Conservation (phyloP, 306 rosid genomes). For the Canavalia gladiata region DNA sequence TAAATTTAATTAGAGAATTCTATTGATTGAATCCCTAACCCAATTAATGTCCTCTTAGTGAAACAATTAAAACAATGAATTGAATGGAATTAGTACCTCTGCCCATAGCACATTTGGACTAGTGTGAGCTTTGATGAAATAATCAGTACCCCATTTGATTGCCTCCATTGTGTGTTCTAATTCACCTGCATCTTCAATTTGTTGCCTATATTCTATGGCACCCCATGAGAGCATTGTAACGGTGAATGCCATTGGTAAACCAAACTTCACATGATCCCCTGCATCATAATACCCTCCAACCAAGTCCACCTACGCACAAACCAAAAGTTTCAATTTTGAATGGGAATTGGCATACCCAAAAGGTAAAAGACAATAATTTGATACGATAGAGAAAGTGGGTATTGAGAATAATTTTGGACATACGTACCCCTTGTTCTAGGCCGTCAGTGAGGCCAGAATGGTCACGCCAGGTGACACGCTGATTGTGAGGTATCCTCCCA, state of each 20-base stretch:
- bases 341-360: conserved; percentile 9
- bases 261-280: conserved; percentile 98
- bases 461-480: conserved; percentile 91
- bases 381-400: conserved; percentile 9
- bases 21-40: too few species aligned
- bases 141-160: conserved; percentile 97
- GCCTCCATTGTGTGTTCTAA: conserved; percentile 85
- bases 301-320: conserved; percentile 76
- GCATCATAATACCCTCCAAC: conserved; percentile 99
- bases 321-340: conserved; percentile 14
- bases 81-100: conserved; percentile 59
- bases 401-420: conserved; percentile 30
- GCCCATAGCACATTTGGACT: conserved; percentile 94
- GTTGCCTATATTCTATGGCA: conserved; percentile 70
- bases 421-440: conserved; percentile 89
- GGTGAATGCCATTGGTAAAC: conserved; percentile 97
- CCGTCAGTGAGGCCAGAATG: conserved; percentile 99
- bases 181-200: conserved; percentile 84
- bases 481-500: conserved; percentile 90
- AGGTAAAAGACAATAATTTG: conserved; percentile 7
- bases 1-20: neutral
- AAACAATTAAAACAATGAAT: neutral
- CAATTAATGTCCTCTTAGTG: neutral
- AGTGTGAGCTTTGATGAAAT: conserved; percentile 97
- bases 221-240: conserved; percentile 98